Conservation (phyloP, 495 filamentous ascomycete genomes). For the Podospora tetraspora region DNA sequence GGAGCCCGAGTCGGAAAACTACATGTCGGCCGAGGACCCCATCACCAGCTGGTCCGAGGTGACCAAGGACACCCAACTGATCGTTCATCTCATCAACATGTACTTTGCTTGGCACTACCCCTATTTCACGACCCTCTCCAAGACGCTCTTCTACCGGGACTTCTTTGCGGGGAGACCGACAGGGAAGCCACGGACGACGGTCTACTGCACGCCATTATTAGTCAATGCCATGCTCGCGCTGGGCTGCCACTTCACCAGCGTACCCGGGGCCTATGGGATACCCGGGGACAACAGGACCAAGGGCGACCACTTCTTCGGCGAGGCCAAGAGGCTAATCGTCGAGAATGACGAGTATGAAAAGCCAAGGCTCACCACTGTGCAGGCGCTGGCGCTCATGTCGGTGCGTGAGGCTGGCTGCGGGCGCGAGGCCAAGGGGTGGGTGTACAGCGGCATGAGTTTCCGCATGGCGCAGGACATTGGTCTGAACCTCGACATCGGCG, state of each 20-base stretch:
- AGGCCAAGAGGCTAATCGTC: slow-evolving; percentile 83
- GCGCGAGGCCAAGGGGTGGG: slow-evolving; percentile 92
- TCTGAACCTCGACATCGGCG: slow-evolving; percentile 77
- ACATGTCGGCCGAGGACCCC: slow-evolving; percentile 52
- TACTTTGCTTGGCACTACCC: slow-evolving; percentile 99
- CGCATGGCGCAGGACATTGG: slow-evolving; percentile 97
- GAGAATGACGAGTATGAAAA: slow-evolving; percentile 93
- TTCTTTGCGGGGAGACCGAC: slow-evolving; percentile 60
- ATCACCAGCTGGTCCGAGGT: slow-evolving; percentile 83
- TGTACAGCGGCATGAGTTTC: slow-evolving; percentile 97
- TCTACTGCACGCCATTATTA: slow-evolving; percentile 82
- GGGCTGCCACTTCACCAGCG: slow-evolving; percentile 91
- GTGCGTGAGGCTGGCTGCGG: slow-evolving; percentile 95
- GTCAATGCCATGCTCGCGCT: slow-evolving; percentile 96
- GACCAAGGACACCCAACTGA: slow-evolving; percentile 69
- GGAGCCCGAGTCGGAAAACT: slow-evolving; percentile 48
- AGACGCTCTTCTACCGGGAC: slow-evolving; percentile 79
- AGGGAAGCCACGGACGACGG: slow-evolving; percentile 42
- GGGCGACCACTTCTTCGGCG: slow-evolving; percentile 94
- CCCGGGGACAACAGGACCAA: slow-evolving; percentile 74
- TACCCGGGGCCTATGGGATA: slow-evolving; percentile 61
- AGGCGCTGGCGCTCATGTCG: slow-evolving; percentile 92
- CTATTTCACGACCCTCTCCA: slow-evolving; percentile 92
- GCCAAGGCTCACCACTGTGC: slow-evolving; percentile 86
- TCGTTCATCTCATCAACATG: slow-evolving; percentile 89